Percentiles rank a stretch among this genome's conserved stretches.
Conservation (phyloP, 495 filamentous ascomycete species). For the Xylaria castorea region DNA sequence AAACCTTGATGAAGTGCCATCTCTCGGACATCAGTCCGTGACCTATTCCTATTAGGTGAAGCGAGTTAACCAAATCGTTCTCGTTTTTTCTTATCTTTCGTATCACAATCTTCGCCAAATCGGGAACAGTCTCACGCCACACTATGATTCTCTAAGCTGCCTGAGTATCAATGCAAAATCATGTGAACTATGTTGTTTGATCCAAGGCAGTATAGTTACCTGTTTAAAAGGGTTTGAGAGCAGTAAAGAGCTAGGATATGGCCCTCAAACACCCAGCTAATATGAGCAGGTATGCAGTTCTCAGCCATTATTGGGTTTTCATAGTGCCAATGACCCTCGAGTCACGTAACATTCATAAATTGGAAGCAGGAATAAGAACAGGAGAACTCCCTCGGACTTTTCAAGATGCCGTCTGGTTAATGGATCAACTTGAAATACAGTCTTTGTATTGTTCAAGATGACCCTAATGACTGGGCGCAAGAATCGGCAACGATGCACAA, state of each 20-base stretch:
- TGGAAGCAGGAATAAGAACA: conserved; percentile 1
- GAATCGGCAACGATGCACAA: neutral
- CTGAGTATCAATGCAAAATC: neutral
- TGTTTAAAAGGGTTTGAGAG: neutral
- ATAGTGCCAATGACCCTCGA: neutral
- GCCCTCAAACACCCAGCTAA: neutral
- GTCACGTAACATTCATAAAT: neutral
- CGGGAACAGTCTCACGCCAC: neutral
- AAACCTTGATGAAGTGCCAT: neutral
- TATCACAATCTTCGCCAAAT: neutral
- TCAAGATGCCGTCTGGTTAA: neutral
- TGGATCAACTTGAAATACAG: neutral
- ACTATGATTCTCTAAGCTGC: neutral
- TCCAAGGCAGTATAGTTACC: neutral
- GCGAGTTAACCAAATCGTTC: neutral
- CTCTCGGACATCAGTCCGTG: neutral
- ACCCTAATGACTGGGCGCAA: neutral
- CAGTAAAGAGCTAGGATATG: neutral
- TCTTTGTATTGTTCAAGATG: conserved; percentile 6
- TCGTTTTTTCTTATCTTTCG: neutral
- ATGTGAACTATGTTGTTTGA: neutral
- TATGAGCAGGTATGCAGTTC: neutral
- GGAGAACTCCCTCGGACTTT: neutral
- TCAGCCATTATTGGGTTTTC: neutral
- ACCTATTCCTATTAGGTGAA: neutral